phyloP scores from a whole-genome alignment of 352 stramenopile species.

The Phytophthora tubulina region DNA sequence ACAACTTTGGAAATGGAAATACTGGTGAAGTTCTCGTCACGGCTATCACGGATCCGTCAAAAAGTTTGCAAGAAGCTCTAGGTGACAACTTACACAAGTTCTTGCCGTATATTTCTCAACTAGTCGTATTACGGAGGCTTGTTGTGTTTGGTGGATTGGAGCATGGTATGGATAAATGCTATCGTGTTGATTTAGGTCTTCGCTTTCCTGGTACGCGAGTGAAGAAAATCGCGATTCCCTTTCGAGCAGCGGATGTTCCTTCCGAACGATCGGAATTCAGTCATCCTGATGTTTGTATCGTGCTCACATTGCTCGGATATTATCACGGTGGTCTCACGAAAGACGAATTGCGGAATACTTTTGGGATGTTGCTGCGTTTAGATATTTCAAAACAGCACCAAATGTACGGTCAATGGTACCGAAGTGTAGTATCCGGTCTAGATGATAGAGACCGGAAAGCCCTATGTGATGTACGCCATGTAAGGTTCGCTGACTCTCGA shows the following conservation, averaged over 20 bases:
- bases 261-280: slow-evolving; percentile 80
- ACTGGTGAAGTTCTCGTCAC: slow-evolving; percentile 37
- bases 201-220: slow-evolving; percentile 39
- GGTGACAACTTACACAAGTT: slow-evolving; percentile 23
- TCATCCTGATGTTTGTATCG: slow-evolving; percentile 88
- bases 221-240: slow-evolving; percentile 89
- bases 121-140: slow-evolving; percentile 80
- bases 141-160: slow-evolving; percentile 81
- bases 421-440: slow-evolving; percentile 35
- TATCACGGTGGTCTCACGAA: slow-evolving; percentile 79
- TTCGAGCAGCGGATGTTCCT: slow-evolving; percentile 46
- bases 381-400: slow-evolving; percentile 67
- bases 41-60: slow-evolving; percentile 45
- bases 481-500: slow-evolving; percentile 77
- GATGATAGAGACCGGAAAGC: slow-evolving; percentile 27
- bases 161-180: slow-evolving; percentile 87
- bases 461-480: slow-evolving; percentile 67
- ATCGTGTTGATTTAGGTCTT: slow-evolving; percentile 86
- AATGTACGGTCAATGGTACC: slow-evolving; percentile 81
- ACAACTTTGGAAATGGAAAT: slow-evolving; percentile 26
- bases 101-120: slow-evolving; percentile 34
- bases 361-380: slow-evolving; percentile 69
- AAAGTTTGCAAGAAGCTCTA: slow-evolving; percentile 40
- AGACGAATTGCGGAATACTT: slow-evolving; percentile 59
- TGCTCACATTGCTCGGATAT: slow-evolving; percentile 86